Conservation (phyloP, 345 rosid genomes). For the Mallotus nudiflorus region DNA sequence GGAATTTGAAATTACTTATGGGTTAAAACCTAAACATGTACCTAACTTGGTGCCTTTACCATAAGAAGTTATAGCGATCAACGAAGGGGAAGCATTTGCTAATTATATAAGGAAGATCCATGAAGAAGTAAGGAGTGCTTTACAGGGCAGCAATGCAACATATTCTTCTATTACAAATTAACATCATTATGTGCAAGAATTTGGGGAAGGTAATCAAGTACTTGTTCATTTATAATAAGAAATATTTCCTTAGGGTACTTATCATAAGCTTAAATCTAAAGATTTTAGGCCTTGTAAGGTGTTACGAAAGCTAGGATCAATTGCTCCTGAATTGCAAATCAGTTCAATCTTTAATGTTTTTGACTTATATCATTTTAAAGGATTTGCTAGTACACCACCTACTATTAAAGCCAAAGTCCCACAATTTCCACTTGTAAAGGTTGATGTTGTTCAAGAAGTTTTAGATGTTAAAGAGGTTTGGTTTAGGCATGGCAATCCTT, state of each 20-base stretch:
- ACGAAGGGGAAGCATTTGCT: background rate
- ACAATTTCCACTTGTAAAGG: too few species aligned
- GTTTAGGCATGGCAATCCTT: too few species aligned
- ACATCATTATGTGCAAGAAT: too few species aligned
- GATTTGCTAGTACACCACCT: background rate
- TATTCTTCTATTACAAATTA: too few species aligned
- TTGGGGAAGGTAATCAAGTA: too few species aligned
- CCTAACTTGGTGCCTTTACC: conserved; percentile 1
- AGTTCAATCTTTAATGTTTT: conserved; percentile 4
- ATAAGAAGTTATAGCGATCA: background rate
- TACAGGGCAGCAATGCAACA: background rate
- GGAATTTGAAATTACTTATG: too few species aligned
- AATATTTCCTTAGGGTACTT: background rate
- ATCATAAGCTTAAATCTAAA: background rate
- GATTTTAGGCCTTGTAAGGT: conserved; percentile 12
- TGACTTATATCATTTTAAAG: conserved; percentile 3
- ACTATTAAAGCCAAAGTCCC: background rate
- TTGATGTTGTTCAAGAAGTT: too few species aligned
- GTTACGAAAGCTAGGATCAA: background rate
- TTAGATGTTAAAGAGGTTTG: too few species aligned
- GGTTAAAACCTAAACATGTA: background rate
- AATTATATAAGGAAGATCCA: background rate
- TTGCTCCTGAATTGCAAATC: background rate
- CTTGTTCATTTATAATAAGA: too few species aligned
- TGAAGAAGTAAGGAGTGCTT: background rate